Evolutionary conservation across 768 basidiomycete species (phyloP), one percentile per base, ranked within the genome.

Genomic region (Suillus cothurnatus): DNA sequence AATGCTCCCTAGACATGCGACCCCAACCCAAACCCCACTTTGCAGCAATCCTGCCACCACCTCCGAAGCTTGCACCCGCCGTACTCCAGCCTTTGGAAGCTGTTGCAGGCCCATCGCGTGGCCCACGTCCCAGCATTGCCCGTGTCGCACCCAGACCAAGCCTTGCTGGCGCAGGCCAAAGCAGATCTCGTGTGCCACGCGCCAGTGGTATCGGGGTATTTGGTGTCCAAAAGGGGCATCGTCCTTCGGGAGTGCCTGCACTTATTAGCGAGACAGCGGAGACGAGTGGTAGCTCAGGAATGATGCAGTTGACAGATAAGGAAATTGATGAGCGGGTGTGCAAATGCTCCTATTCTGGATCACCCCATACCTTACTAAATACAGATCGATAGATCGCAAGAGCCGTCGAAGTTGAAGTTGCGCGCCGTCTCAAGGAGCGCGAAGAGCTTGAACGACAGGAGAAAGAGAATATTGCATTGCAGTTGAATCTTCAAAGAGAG

Each of bases 321-420:
- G 91, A 93, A 57, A 89, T 93, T 66, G 88, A 93, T 67, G 89
- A 88, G 41, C 80, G 88, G 78, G 92, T 89, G 69, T n/a, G 82
- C 75, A 58, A 63, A 56, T 61, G 19, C 57, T 28, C 8, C 15
- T 41, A 38, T 50, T 19, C 39, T 43, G n/a, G n/a, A 36, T 21
- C 38, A n/a, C n/a, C 47, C 49, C 53, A 9, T 61, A 39, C 19
- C 60, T 66, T 32, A 61, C 65, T 34, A 38, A 53, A 58, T 9
- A 49, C 31, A 26, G 6, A 47, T 26, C 14, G 8, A 26, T 69
- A 91, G 91, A 92, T 93, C 63, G 86, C 88, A 56, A 85, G 81
- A 68, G 88, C 87, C 9, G 92, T 93, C 36, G 89, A 93, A 79
- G 83, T 80, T 8, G 90, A 93, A 73, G 91, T 91, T 61, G 85